Evolutionary conservation across 2,329 filamentous ascomycete species (phyloP).

Genomic region (Colletotrichum aenigma): DNA sequence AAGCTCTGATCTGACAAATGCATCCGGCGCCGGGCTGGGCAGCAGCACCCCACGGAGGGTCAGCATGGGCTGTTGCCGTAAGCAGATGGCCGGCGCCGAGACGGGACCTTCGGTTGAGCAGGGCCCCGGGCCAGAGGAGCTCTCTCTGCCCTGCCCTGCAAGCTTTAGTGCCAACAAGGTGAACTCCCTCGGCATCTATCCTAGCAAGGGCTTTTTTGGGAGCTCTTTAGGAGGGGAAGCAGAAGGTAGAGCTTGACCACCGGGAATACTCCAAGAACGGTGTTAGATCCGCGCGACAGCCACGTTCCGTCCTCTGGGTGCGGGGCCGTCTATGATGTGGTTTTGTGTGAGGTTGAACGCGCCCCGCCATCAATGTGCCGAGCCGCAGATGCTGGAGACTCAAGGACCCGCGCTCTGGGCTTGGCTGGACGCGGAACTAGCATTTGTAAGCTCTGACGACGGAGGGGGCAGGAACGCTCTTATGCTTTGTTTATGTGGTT

Average conservation of each 20-base stretch:
- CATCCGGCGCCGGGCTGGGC: background rate
- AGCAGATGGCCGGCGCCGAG: background rate
- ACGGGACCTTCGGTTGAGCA: background rate
- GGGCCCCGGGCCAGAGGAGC: background rate
- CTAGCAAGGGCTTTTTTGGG: background rate
- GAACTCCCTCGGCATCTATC: background rate
- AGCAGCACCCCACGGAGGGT: background rate
- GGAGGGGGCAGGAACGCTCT: background rate
- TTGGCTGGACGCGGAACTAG: background rate
- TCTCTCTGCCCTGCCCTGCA: background rate
- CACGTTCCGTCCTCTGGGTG: background rate
- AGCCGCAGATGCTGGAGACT: background rate
- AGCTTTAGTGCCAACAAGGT: background rate
- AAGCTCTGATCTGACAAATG: background rate
- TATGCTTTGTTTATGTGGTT: background rate
- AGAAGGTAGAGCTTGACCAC: too few relatives aligned
- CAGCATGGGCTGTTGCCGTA: background rate
- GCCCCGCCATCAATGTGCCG: background rate
- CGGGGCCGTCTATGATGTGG: background rate
- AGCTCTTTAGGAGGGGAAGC: background rate
- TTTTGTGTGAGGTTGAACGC: background rate
- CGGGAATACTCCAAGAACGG: background rate
- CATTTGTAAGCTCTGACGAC: constrained; percentile 19
- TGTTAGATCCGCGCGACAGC: background rate
- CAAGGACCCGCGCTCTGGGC: background rate